These are phyloP conservation scores for Hevea brasiliensis DNA, from an alignment of 345 rosid genomes.

Conservation along the genomic window DNA sequence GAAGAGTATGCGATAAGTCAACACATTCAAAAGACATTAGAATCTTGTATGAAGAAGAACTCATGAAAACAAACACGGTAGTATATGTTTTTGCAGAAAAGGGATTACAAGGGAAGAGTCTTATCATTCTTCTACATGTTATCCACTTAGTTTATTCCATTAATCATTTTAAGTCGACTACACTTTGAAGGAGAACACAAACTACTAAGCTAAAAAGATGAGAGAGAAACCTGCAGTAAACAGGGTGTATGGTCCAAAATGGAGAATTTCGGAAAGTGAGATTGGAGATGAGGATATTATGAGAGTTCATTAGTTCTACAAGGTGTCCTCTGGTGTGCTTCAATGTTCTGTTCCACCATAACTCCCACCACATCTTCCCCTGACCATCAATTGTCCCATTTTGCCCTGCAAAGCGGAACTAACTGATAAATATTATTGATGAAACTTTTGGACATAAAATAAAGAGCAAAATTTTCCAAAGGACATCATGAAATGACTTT, in stretches of 20 bases:
- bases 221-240: conserved; percentile 76
- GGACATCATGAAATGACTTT: neutral
- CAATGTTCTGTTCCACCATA: conserved; percentile 97
- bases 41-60: neutral
- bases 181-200: neutral
- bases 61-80: neutral
- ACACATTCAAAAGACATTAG: neutral
- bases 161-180: neutral
- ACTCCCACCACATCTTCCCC: conserved; percentile 98
- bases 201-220: neutral
- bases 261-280: conserved; percentile 87
- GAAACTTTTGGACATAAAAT: neutral
- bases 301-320: conserved; percentile 78
- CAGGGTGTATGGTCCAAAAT: conserved; percentile 95
- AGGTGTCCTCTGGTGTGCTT: conserved; percentile 93
- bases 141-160: neutral
- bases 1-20: neutral
- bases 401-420: conserved; percentile 49
- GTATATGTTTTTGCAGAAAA: neutral
- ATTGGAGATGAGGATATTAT: conserved; percentile 71
- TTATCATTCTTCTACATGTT: neutral
- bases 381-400: conserved; percentile 96
- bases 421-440: neutral
- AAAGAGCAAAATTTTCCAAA: neutral
- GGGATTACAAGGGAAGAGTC: neutral